Base-by-base conservation (phyloP, 225 moss, liverwort and hornwort genomes). In the Pseudisothecium myosuroides region DNA sequence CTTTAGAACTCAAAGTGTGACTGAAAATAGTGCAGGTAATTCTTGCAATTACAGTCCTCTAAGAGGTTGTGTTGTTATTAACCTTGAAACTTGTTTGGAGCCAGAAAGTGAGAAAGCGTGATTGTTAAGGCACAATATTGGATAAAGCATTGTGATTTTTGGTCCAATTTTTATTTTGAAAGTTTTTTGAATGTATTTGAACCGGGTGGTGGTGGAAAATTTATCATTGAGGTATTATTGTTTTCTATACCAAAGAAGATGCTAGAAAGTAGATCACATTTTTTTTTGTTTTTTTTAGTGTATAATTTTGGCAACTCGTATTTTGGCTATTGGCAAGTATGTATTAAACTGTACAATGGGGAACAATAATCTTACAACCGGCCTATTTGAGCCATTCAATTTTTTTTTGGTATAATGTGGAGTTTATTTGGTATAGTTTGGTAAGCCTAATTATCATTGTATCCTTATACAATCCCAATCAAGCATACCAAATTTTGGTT, bases 151-250 rank as follows among this genome's bases (percentile, higher is more conserved):
- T 39, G 39, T 39, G 7, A 69, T 28, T 62, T 21, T 37, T 22
- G n/a, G 12, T n/a, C 23, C 7, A 22, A n/a, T n/a, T 68, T 68
- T 22, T 22, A 4, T 12, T 68, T 11, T 37, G 7, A n/a, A 68
- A 23, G 4, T 68, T 6, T n/a, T 68, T 12, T 36, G 19, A 68
- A 68, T 68, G 4, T 68, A n/a, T 22, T n/a, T n/a, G 22, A 7
- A 4, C 12, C 1, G 1, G 11, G 2, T 4, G 7, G 2, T 68
- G n/a, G n/a, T n/a, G 22, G n/a, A n/a, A 68, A 20, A 67, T n/a
- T 22, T n/a, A 12, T 68, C 7, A 68, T 68, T 68, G n/a, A 68
- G 4, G 5, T 12, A 12, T n/a, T 68, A 7, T n/a, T 22, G 22
- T 6, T 7, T 68, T 68, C 3, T 68, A 23, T n/a, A 68, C 13